Conservation (phyloP, 441 rosid genomes). For the Omphalea diandra region DNA sequence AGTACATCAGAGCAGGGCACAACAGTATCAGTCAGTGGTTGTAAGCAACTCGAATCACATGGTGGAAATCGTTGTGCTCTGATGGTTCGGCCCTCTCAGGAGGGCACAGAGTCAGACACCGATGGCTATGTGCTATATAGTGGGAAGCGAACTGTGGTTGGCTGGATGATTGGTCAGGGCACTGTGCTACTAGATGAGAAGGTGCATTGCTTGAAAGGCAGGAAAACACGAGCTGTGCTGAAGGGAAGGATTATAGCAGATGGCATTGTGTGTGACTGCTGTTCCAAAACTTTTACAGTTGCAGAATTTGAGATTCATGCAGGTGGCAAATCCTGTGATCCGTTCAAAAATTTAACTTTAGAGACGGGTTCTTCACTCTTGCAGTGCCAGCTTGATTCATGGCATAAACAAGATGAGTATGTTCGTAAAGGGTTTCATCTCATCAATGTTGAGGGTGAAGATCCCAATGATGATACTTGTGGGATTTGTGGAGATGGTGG, state of each 20-base stretch:
- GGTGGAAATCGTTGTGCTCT: conserved; percentile 57
- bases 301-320: conserved; percentile 69
- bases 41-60: conserved; percentile 48
- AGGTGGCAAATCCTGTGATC: conserved; percentile 48
- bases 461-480: conserved; percentile 96
- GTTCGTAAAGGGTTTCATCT: conserved; percentile 54
- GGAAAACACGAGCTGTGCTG: conserved; percentile 33
- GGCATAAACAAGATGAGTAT: conserved; percentile 67
- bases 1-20: conserved; percentile 27
- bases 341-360: conserved; percentile 57
- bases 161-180: conserved; percentile 87
- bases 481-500: conserved; percentile 99
- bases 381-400: conserved; percentile 69
- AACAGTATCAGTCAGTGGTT: conserved; percentile 34
- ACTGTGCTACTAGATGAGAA: conserved; percentile 54
- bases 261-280: conserved; percentile 84
- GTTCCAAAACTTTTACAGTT: conserved; percentile 47
- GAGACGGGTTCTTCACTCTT: conserved; percentile 68
- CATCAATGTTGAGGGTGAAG: conserved; percentile 64
- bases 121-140: conserved; percentile 62
- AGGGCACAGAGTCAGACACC: conserved; percentile 41
- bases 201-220: conserved; percentile 51
- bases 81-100: conserved; percentile 64
- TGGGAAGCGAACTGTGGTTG: conserved; percentile 74
- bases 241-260: conserved; percentile 56